These are phyloP conservation scores for Cubamyces sp. DNA, from an alignment of 768 basidiomycete species.

Conservation along the genomic window DNA sequence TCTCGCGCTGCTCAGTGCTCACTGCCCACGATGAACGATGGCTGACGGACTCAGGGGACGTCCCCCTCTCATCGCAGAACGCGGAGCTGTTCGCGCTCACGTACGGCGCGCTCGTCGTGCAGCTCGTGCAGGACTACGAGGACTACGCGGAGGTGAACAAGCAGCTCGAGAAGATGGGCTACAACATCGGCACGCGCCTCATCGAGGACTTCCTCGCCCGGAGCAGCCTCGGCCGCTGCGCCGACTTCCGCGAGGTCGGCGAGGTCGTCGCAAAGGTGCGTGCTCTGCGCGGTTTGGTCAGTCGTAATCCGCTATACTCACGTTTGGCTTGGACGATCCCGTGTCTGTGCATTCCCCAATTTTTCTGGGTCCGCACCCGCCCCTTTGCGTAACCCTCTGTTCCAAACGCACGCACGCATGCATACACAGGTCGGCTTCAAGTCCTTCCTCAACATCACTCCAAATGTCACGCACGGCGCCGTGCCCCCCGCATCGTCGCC, in stretches of 20 bases:
- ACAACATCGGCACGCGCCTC: slow-evolving; percentile 93
- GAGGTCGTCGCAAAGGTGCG: slow-evolving; percentile 93
- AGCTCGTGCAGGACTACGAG: slow-evolving; percentile 98
- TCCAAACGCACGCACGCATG: background rate
- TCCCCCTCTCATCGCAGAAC: slow-evolving; percentile 59
- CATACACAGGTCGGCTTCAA: slow-evolving; percentile 89
- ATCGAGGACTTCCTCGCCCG: slow-evolving; percentile 98
- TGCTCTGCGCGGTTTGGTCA: no score
- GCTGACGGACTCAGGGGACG: slow-evolving; percentile 25
- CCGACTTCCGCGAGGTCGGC: slow-evolving; percentile 92
- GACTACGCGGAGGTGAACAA: slow-evolving; percentile 95
- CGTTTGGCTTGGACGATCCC: slow-evolving; percentile 6
- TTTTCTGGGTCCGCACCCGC: background rate
- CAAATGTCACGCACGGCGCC: slow-evolving; percentile 72
- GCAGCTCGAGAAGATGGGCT: slow-evolving; percentile 99
- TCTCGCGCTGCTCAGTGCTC: background rate
- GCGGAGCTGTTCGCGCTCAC: slow-evolving; percentile 97
- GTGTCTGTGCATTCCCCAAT: background rate
- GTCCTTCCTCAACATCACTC: slow-evolving; percentile 92
- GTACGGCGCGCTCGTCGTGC: slow-evolving; percentile 96
- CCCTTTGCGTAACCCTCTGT: background rate
- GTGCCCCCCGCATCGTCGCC: slow-evolving; percentile 55
- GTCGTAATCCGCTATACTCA: no score
- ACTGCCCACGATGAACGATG: no score
- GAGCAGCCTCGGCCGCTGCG: slow-evolving; percentile 88